Evolutionary conservation across 2,329 filamentous ascomycete genomes (phyloP).

Genomic region (Rhynchosporium agropyri): DNA sequence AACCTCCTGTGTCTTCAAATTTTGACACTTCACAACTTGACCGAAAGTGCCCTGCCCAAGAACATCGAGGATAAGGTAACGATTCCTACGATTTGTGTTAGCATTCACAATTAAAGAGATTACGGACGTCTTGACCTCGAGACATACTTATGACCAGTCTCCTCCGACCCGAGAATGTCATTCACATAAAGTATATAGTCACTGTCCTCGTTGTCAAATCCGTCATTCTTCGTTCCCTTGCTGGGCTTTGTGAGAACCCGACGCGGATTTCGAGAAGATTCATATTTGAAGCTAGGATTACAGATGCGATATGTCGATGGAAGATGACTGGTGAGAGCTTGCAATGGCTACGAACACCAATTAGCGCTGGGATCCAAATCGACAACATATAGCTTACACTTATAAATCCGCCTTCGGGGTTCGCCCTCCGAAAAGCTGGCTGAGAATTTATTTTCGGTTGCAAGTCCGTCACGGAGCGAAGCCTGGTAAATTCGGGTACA

Average conservation of each 20-base stretch:
- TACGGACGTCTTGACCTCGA: conserved; percentile 34
- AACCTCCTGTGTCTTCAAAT: conserved; percentile 96
- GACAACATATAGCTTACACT: conserved; percentile 64
- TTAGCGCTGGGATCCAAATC: conserved; percentile 34
- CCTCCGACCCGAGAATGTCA: conserved; percentile 95
- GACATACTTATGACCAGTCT: conserved; percentile 91
- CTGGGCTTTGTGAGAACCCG: conserved; percentile 96
- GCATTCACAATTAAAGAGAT: conserved; percentile 30
- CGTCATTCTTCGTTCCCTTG: conserved; percentile 98
- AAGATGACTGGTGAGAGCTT: conserved; percentile 91
- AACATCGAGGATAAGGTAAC: conserved; percentile 95
- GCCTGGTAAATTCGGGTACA: conserved; percentile 85
- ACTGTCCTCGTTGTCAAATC: conserved; percentile 98
- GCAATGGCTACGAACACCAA: conserved; percentile 68
- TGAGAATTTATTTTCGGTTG: conserved; percentile 83
- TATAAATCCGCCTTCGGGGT: conserved; percentile 96
- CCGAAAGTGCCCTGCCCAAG: conserved; percentile 97
- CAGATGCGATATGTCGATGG: conserved; percentile 97
- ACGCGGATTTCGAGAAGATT: conserved; percentile 93
- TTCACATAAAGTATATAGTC: conserved; percentile 99
- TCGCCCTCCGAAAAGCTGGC: conserved; percentile 87
- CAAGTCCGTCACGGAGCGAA: conserved; percentile 72
- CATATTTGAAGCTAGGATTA: conserved; percentile 97
- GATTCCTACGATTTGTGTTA: conserved; percentile 62
- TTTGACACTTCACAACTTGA: conserved; percentile 98